Conservation (phyloP, 2,329 filamentous ascomycete species). For the Mariannaea elegans region DNA sequence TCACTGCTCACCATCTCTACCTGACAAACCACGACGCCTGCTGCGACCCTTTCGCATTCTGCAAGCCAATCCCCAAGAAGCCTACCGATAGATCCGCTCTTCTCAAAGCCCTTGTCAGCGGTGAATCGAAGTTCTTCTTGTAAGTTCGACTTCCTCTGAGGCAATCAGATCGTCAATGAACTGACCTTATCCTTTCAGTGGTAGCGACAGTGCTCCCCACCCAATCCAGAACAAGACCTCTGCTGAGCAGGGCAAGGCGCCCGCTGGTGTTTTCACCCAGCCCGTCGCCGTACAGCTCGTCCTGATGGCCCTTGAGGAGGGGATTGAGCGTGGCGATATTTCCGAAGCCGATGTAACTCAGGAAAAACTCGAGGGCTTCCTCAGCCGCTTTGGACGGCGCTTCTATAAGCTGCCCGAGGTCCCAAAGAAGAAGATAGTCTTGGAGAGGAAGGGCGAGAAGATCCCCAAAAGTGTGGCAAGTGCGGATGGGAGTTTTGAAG, state of each 20-base stretch:
- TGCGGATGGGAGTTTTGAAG: conserved; percentile 1
- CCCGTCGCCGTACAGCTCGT: conserved; percentile 74
- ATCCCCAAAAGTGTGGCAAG: conserved; percentile 4
- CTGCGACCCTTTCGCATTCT: conserved; percentile 72
- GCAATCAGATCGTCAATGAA: not conserved
- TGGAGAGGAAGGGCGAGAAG: conserved; percentile 14
- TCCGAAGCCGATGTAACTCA: conserved; percentile 61
- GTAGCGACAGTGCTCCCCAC: conserved; percentile 73
- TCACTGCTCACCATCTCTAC: conserved; percentile 87
- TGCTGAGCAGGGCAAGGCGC: conserved; percentile 59
- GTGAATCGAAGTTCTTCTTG: conserved; percentile 78
- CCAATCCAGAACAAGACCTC: conserved; percentile 65
- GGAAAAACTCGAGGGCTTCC: conserved; percentile 63
- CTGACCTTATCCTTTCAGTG: conserved; percentile 41
- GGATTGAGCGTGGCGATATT: conserved; percentile 62
- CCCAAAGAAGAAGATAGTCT: conserved; percentile 1
- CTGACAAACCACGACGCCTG: conserved; percentile 77
- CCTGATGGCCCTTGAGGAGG: conserved; percentile 68
- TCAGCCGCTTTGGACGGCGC: conserved; percentile 59
- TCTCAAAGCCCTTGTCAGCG: conserved; percentile 68
- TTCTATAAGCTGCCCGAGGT: conserved; percentile 52
- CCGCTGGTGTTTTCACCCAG: conserved; percentile 84
- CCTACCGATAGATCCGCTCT: conserved; percentile 78
- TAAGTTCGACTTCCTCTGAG: conserved; percentile 41
- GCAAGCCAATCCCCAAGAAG: conserved; percentile 77